Conservation (phyloP, 768 basidiomycete genomes). For the Clitopilus passeckerianus region DNA sequence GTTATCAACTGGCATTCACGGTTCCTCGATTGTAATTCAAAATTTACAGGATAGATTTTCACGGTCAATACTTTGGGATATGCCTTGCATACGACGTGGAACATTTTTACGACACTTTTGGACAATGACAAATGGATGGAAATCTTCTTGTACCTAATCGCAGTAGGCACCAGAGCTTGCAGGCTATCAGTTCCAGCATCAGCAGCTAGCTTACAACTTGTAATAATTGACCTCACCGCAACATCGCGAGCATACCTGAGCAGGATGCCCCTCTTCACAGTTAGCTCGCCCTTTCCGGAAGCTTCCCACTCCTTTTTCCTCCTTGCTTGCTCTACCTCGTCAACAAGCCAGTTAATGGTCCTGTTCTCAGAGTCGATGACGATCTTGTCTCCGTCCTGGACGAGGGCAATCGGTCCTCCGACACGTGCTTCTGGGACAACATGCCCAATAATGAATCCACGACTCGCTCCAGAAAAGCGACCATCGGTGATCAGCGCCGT, state of each 20-base stretch:
- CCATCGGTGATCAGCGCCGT: constrained; percentile 88
- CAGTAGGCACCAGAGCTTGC: constrained; percentile 81
- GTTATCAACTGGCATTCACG: no score
- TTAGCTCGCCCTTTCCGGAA: constrained; percentile 57
- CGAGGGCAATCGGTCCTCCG: constrained; percentile 85
- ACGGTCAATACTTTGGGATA: neutral
- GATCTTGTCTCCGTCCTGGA: constrained; percentile 78
- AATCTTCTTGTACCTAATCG: constrained; percentile 42
- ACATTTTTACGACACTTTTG: neutral
- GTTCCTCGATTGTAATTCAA: no score
- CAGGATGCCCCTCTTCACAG: constrained; percentile 70
- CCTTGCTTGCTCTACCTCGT: constrained; percentile 55
- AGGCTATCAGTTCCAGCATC: constrained; percentile 40
- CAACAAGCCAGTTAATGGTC: constrained; percentile 69
- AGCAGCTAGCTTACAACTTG: neutral
- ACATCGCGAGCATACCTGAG: constrained; percentile 83
- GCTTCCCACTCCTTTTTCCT: constrained; percentile 68
- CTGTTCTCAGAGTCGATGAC: constrained; percentile 65
- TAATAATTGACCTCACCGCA: constrained; percentile 52
- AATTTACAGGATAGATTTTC: neutral
- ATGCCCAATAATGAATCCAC: constrained; percentile 52
- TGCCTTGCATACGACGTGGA: neutral
- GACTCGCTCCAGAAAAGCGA: constrained; percentile 79
- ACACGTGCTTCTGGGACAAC: constrained; percentile 61
- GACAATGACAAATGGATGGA: neutral